Percentiles rank a stretch among this genome's conserved stretches.
Evolutionary conservation across 208 protist genomes (phyloP).

Genomic region (Lotmaria passim): DNA sequence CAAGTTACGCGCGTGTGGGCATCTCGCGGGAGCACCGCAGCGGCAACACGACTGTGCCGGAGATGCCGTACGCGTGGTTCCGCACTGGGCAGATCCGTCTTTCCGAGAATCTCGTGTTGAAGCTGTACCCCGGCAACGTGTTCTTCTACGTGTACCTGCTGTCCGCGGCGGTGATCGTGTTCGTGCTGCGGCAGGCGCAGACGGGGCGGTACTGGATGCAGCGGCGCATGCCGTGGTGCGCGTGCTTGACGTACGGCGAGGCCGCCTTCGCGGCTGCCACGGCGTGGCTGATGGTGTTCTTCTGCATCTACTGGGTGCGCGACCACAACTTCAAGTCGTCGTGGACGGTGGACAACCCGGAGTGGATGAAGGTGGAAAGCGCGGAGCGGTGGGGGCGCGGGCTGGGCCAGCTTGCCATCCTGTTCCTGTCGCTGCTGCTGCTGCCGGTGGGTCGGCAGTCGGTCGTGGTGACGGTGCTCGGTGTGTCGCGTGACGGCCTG

Average conservation of each 20-base stretch:
- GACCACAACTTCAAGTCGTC: slow-evolving; percentile 66
- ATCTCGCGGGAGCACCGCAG: not conserved
- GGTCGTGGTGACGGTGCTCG: slow-evolving; percentile 50
- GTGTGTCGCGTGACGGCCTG: slow-evolving; percentile 56
- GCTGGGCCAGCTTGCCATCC: slow-evolving; percentile 60
- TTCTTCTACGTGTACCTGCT: slow-evolving; percentile 69
- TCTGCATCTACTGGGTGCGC: slow-evolving; percentile 68
- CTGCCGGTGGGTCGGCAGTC: slow-evolving; percentile 59
- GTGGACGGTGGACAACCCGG: slow-evolving; percentile 11
- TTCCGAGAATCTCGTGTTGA: slow-evolving; percentile 42
- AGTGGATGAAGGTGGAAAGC: slow-evolving; percentile 5
- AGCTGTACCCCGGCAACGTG: slow-evolving; percentile 68
- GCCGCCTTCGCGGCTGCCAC: slow-evolving; percentile 37
- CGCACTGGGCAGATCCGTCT: slow-evolving; percentile 40
- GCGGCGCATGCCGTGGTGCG: slow-evolving; percentile 25
- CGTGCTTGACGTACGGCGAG: slow-evolving; percentile 39
- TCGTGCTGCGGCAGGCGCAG: slow-evolving; percentile 36
- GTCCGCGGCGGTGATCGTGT: slow-evolving; percentile 26
- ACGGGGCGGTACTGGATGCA: slow-evolving; percentile 28
- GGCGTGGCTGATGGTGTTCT: slow-evolving; percentile 38
- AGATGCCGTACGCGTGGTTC: slow-evolving; percentile 54
- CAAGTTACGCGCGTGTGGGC: slow-evolving; percentile 23
- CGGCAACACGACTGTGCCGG: slow-evolving; percentile 33
- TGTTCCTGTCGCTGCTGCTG: slow-evolving; percentile 64
- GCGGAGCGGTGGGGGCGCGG: slow-evolving; percentile 51